These are phyloP conservation scores for Thozetella sp. DNA, from an alignment of 495 filamentous ascomycete species.

Conservation along the genomic window DNA sequence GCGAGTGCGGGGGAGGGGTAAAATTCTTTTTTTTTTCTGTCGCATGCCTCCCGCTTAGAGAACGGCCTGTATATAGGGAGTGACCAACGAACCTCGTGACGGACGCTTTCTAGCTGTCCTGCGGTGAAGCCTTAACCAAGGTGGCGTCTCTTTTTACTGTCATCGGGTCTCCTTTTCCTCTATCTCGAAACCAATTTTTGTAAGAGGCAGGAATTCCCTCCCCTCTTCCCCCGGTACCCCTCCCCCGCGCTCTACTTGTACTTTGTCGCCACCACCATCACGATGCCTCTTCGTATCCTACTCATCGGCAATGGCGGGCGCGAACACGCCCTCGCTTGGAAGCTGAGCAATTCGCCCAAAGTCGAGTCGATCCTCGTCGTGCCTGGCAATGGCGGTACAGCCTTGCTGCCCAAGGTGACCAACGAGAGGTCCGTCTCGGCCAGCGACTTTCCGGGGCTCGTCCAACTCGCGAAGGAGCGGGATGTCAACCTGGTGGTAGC, in stretches of 20 bases:
- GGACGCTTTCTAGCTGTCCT: no score
- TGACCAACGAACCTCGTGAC: no score
- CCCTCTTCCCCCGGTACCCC: no score
- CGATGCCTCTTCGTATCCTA: constrained; percentile 58
- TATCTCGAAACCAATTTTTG: no score
- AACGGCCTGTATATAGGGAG: no score
- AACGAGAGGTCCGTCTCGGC: constrained; percentile 69
- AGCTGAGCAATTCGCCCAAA: constrained; percentile 76
- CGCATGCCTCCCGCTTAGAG: not conserved
- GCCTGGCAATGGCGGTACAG: constrained; percentile 91
- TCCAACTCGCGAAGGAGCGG: constrained; percentile 71
- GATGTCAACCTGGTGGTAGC: constrained; percentile 84
- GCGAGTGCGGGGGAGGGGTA: constrained; percentile 1
- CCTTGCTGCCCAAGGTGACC: constrained; percentile 65
- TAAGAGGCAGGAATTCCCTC: no score
- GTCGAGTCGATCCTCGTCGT: constrained; percentile 68
- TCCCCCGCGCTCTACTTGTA: not conserved
- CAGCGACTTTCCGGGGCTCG: constrained; percentile 77
- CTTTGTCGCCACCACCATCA: not conserved
- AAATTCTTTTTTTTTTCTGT: constrained; percentile 1
- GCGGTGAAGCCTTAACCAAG: no score
- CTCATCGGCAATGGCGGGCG: constrained; percentile 91
- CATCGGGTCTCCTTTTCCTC: no score
- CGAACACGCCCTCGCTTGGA: constrained; percentile 96
- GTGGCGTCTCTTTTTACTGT: no score